Evolutionary conservation across 257 asterid species (phyloP).

Genomic region (Apocynum venetum): DNA sequence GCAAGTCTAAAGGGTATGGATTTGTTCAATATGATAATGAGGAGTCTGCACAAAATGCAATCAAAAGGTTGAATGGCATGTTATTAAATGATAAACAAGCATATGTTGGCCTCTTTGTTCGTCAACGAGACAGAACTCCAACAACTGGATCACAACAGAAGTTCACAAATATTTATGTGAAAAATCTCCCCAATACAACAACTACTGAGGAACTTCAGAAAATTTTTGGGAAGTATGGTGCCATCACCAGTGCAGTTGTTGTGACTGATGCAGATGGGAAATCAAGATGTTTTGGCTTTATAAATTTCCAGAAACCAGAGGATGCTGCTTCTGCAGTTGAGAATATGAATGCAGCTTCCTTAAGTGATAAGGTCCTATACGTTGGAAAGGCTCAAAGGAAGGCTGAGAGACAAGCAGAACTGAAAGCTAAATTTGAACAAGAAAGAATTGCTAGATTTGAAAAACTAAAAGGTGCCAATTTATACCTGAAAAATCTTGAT

Average conservation of each 20-base stretch:
- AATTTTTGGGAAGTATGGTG: constrained; percentile 51
- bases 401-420: constrained; percentile 65
- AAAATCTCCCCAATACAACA: constrained; percentile 45
- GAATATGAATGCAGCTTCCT: constrained; percentile 43
- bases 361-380: constrained; percentile 54
- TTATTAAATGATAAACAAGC: constrained; percentile 72
- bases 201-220: constrained; percentile 43
- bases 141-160: constrained; percentile 33
- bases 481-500: constrained; percentile 77
- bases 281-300: constrained; percentile 73
- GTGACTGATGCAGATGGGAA: constrained; percentile 58
- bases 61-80: constrained; percentile 61
- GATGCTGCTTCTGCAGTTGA: constrained; percentile 64
- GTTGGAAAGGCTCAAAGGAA: constrained; percentile 82
- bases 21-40: constrained; percentile 78
- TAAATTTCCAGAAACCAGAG: constrained; percentile 51
- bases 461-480: constrained; percentile 55
- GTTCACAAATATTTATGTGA: constrained; percentile 70
- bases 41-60: constrained; percentile 64
- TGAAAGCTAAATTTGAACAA: constrained; percentile 56
- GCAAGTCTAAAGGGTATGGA: constrained; percentile 65
- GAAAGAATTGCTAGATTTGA: constrained; percentile 53
- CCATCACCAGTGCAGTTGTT: constrained; percentile 64
- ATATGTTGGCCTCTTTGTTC: constrained; percentile 62
- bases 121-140: constrained; percentile 56